Conservation (phyloP, 164 flowering plant genomes). For the Aristolochia fimbriata region DNA sequence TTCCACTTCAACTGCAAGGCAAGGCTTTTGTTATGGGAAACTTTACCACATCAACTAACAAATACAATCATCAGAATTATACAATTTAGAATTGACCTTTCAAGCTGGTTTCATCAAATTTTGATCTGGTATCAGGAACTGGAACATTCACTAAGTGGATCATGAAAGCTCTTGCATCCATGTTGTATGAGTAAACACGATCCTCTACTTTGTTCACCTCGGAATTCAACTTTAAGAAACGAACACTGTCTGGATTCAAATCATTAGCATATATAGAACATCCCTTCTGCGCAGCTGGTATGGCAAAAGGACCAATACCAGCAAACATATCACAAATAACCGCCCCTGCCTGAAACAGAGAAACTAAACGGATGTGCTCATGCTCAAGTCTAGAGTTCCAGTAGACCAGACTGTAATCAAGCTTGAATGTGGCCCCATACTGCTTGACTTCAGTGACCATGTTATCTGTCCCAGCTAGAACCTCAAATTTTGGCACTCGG, state of each 20-base stretch:
- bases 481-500: conserved; percentile 90
- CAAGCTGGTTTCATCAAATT: conserved; percentile 15
- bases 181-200: conserved; percentile 45
- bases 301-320: conserved; percentile 95
- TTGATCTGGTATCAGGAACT: conserved; percentile 19
- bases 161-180: conserved; percentile 85
- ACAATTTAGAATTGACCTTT: too few species aligned
- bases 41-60: too few species aligned
- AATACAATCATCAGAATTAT: too few species aligned
- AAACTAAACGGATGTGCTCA: conserved; percentile 80
- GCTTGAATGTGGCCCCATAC: conserved; percentile 91
- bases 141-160: conserved; percentile 46
- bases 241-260: conserved; percentile 77
- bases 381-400: conserved; percentile 99
- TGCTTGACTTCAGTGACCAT: conserved; percentile 97
- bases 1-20: conserved; percentile 20
- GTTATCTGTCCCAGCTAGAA: conserved; percentile 69
- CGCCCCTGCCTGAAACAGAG: conserved; percentile 68
- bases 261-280: conserved; percentile 93
- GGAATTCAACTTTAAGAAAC: conserved; percentile 78
- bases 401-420: conserved; percentile 86
- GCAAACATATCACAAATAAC: conserved; percentile 94
- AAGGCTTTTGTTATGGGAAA: neutral
- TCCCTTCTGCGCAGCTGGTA: conserved; percentile 96
- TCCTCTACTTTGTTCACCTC: conserved; percentile 74